Evolutionary conservation across 2,329 filamentous ascomycete genomes (phyloP).

Genomic region (Diaporthe caulivora): DNA sequence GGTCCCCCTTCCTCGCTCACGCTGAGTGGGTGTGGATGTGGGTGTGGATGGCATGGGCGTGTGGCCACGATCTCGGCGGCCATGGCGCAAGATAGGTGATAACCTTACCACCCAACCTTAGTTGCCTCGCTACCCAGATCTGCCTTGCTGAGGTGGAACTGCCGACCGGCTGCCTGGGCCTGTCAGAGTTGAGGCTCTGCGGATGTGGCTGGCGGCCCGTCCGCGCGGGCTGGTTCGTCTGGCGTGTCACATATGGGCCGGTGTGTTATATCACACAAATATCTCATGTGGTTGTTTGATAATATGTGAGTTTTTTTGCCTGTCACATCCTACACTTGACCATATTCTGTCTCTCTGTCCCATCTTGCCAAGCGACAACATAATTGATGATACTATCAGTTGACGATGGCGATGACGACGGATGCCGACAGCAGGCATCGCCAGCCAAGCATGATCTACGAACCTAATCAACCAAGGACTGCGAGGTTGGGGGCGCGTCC

Average conservation of each 20-base stretch:
- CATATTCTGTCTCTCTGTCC: fast-evolving
- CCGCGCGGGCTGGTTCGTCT: not conserved
- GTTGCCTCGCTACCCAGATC: conserved; percentile 7
- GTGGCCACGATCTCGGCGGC: conserved; percentile 2
- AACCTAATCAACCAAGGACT: conserved; percentile 17
- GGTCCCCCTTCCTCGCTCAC: not conserved
- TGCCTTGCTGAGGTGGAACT: not conserved
- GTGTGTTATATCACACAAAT: not conserved
- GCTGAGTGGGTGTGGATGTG: not conserved
- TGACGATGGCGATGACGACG: not conserved
- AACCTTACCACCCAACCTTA: conserved; percentile 22
- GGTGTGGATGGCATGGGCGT: not conserved
- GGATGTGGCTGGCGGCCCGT: conserved; percentile 26
- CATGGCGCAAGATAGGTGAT: not conserved
- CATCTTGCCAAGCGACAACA: not conserved
- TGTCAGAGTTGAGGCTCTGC: conserved; percentile 33
- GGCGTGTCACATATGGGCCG: conserved; percentile 2
- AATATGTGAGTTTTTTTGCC: not conserved
- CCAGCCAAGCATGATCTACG: conserved; percentile 23
- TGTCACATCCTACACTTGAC: no score
- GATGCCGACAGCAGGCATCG: not conserved
- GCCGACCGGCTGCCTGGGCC: not conserved
- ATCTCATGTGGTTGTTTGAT: not conserved
- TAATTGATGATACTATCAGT: not conserved
- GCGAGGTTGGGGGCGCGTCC: not conserved